Evolutionary conservation across 495 filamentous ascomycete genomes (phyloP).

Genomic region (Lasiosphaeris hirsuta): DNA sequence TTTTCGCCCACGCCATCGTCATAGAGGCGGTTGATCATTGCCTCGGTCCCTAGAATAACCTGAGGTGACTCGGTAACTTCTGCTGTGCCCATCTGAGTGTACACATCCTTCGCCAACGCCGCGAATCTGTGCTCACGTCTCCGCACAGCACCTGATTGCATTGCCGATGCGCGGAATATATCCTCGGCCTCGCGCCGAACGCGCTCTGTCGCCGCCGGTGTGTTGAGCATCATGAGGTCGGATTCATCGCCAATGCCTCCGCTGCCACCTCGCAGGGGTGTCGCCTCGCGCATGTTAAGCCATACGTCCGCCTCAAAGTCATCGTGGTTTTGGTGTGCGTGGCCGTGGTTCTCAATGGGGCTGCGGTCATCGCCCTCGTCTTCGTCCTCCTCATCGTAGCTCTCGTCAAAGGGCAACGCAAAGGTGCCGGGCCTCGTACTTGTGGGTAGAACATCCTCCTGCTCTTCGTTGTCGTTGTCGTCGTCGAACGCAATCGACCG

Average conservation of each 20-base stretch:
- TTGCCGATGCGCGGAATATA: conserved; percentile 43
- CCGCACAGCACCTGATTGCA: conserved; percentile 30
- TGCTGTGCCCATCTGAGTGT: conserved; percentile 44
- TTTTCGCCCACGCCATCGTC: conserved; percentile 53
- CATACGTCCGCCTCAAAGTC: conserved; percentile 30
- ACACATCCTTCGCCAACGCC: conserved; percentile 49
- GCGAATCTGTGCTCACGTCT: conserved; percentile 44
- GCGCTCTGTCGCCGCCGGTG: conserved; percentile 45
- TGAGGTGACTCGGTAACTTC: conserved; percentile 46
- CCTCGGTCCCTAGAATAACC: conserved; percentile 56
- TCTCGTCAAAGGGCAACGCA: conserved; percentile 29
- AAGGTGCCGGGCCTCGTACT: conserved; percentile 36
- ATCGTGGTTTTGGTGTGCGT: not conserved
- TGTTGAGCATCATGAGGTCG: conserved; percentile 46
- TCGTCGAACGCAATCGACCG: conserved; percentile 33
- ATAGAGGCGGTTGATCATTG: conserved; percentile 48
- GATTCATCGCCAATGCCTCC: conserved; percentile 31
- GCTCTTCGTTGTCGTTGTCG: conserved; percentile 32
- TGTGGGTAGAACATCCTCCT: conserved; percentile 33
- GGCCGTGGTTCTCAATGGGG: conserved; percentile 11
- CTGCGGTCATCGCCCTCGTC: conserved; percentile 31
- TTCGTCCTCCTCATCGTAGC: conserved; percentile 34
- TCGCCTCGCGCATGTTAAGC: conserved; percentile 25
- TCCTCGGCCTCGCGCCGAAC: conserved; percentile 43
- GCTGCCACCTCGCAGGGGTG: conserved; percentile 1